A percentile compares a stretch with the other conserved stretches of the same genome.
These are phyloP conservation scores for Penicillium diatomitis DNA, from an alignment of 495 filamentous ascomycete genomes.

Conservation along the genomic window DNA sequence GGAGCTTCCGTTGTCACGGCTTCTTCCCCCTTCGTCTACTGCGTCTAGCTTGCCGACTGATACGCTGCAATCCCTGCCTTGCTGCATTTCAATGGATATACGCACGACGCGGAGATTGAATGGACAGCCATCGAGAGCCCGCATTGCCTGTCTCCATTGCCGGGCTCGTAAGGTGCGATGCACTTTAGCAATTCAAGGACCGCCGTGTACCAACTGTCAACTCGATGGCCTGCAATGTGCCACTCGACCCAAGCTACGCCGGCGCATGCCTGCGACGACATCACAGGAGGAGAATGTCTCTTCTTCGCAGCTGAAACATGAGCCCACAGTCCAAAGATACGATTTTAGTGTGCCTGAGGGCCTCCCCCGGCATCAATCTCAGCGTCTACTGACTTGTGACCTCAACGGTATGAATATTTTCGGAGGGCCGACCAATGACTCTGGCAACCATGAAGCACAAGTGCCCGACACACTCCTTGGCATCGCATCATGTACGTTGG, in stretches of 20 bases:
- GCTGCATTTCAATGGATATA: not conserved
- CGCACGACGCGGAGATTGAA: not conserved
- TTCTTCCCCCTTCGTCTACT: too few species aligned
- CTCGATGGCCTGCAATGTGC: not conserved
- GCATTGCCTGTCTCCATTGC: not conserved
- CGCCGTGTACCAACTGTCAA: not conserved
- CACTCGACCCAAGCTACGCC: not conserved
- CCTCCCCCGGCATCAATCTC: not conserved
- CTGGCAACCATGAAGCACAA: not conserved
- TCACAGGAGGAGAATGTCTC: not conserved
- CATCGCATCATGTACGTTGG: not conserved
- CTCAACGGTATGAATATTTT: not conserved
- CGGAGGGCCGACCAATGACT: not conserved
- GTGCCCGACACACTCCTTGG: not conserved
- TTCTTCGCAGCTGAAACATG: not conserved
- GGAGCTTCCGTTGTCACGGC: too few species aligned
- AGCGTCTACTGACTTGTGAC: not conserved
- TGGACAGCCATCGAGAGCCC: not conserved
- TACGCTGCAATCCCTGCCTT: not conserved
- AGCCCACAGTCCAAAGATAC: not conserved
- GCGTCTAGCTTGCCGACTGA: not conserved
- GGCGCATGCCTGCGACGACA: not conserved
- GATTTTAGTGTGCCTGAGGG: not conserved
- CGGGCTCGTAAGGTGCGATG: not conserved
- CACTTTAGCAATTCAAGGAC: not conserved